Conservation (phyloP, 305 asterid species). For the Fraxinus greggii region DNA sequence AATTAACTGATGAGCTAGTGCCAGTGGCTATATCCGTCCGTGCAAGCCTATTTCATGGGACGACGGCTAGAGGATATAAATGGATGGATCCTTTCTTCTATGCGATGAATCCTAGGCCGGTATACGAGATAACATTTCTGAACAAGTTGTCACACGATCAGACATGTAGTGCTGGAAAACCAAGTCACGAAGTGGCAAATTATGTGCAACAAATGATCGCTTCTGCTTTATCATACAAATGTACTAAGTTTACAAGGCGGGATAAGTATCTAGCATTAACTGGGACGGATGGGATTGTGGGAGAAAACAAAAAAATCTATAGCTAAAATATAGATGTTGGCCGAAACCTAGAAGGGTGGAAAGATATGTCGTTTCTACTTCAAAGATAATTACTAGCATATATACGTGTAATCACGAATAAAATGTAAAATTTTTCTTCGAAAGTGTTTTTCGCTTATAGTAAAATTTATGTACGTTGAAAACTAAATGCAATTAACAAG, state of each 20-base stretch:
- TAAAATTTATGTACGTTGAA: neutral
- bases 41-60: slow-evolving; percentile 44
- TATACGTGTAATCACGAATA: neutral
- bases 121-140: slow-evolving; percentile 42
- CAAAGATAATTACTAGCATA: neutral
- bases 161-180: slow-evolving; percentile 40
- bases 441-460: neutral
- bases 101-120: slow-evolving; percentile 49
- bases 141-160: slow-evolving; percentile 33
- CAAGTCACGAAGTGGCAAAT: slow-evolving; percentile 50
- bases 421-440: neutral
- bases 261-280: slow-evolving; percentile 50
- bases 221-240: slow-evolving; percentile 33
- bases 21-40: slow-evolving; percentile 38
- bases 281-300: slow-evolving; percentile 41
- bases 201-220: slow-evolving; percentile 41
- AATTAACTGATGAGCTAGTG: slow-evolving; percentile 15
- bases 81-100: slow-evolving; percentile 45
- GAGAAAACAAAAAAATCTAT: slow-evolving; percentile 13
- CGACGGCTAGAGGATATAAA: slow-evolving; percentile 49
- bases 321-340: neutral
- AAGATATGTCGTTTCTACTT: neutral
- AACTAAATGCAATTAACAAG: neutral
- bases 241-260: slow-evolving; percentile 48
- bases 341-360: neutral